These are phyloP conservation scores for Euphorbia lathyris DNA, from an alignment of 345 rosid species.

Conservation along the genomic window DNA sequence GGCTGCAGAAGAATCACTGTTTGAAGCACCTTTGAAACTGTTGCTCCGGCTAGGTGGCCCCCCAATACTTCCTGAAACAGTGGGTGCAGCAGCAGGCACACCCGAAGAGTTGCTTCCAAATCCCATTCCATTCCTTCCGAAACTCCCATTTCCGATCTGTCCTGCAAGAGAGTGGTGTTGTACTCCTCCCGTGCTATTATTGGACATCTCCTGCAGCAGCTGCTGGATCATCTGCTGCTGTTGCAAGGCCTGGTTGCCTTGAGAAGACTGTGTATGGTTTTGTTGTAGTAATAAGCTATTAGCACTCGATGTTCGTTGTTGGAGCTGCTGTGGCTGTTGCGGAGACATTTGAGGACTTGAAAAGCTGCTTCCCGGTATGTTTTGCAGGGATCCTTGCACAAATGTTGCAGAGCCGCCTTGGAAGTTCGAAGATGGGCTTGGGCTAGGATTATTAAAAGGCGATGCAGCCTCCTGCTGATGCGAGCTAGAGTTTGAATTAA, in stretches of 20 bases:
- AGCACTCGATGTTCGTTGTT: slow-evolving; percentile 42
- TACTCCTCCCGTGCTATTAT: slow-evolving; percentile 35
- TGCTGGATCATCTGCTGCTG: slow-evolving; percentile 86
- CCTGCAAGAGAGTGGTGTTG: slow-evolving; percentile 47
- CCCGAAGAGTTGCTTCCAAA: slow-evolving; percentile 41
- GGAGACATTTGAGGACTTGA: slow-evolving; percentile 44
- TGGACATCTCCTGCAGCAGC: slow-evolving; percentile 72
- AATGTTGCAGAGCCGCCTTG: slow-evolving; percentile 61
- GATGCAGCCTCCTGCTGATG: slow-evolving; percentile 62
- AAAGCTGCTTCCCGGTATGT: slow-evolving; percentile 42
- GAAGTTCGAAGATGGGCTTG: slow-evolving; percentile 59
- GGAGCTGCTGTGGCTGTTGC: slow-evolving; percentile 53
- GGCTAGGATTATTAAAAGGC: slow-evolving; percentile 51
- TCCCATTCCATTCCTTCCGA: slow-evolving; percentile 36
- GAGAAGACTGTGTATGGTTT: slow-evolving; percentile 46
- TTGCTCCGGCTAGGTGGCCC: slow-evolving; percentile 54
- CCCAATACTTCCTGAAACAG: slow-evolving; percentile 37
- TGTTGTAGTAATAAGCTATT: slow-evolving; percentile 47
- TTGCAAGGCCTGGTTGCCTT: slow-evolving; percentile 61
- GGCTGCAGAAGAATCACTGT: slow-evolving; percentile 55
- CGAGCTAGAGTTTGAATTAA: slow-evolving; percentile 57
- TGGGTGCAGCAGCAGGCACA: slow-evolving; percentile 30
- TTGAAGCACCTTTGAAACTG: slow-evolving; percentile 57
- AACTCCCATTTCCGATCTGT: slow-evolving; percentile 36
- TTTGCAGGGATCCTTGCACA: slow-evolving; percentile 59